These are phyloP conservation scores for Monosporascus sp. DNA, from an alignment of 2,329 filamentous ascomycete genomes.

Conservation along the genomic window DNA sequence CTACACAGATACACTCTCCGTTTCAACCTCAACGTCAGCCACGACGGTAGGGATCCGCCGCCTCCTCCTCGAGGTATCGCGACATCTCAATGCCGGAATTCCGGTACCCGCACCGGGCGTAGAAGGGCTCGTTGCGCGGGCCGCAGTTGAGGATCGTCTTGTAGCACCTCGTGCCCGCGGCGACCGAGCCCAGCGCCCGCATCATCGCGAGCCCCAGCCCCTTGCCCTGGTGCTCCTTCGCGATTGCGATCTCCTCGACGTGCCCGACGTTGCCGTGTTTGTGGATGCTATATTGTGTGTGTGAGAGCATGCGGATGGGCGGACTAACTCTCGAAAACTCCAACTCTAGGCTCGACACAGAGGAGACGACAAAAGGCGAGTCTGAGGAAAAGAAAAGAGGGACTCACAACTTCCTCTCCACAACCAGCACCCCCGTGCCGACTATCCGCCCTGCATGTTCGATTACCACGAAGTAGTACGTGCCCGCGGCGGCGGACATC, in stretches of 20 bases:
- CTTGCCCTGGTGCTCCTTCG: constrained; percentile 74
- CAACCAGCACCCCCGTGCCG: constrained; percentile 68
- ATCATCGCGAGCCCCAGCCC: constrained; percentile 73
- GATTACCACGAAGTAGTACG: constrained; percentile 68
- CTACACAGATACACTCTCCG: too few species aligned
- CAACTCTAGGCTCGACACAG: too few species aligned
- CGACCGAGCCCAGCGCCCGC: constrained; percentile 68
- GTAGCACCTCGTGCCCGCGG: constrained; percentile 69
- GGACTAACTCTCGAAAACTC: not conserved
- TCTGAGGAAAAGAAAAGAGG: too few species aligned
- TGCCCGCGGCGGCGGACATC: constrained; percentile 31
- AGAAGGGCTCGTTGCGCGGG: constrained; percentile 73
- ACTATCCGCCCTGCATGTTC: constrained; percentile 59
- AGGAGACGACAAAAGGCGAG: too few species aligned
- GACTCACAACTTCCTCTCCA: constrained; percentile 71
- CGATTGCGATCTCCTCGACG: constrained; percentile 79
- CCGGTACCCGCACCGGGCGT: constrained; percentile 36
- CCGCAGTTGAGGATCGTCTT: constrained; percentile 79
- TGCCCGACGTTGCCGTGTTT: constrained; percentile 66
- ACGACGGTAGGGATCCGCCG: constrained; percentile 18
- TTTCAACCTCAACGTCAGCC: constrained; percentile 6
- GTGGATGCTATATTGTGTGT: constrained; percentile 49
- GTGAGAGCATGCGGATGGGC: constrained; percentile 3
- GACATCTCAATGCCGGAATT: constrained; percentile 27
- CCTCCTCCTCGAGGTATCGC: constrained; percentile 19